Evolutionary conservation across 2,329 filamentous ascomycete species (phyloP).

Genomic region (Colletotrichum abscissum): DNA sequence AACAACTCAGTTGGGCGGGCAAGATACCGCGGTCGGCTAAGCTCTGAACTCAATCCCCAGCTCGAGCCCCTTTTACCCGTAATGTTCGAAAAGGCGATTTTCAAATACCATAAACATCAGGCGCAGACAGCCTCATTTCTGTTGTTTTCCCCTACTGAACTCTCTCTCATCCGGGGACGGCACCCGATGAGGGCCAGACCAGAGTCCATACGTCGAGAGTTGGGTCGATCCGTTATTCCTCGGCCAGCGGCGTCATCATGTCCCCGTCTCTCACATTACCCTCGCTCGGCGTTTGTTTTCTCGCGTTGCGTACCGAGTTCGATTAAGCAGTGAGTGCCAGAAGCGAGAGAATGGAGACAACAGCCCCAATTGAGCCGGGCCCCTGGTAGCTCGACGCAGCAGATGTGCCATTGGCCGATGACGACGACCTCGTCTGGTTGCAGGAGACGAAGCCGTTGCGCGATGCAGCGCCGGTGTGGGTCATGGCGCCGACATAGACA

Average conservation of each 20-base stretch:
- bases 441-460: conserved; percentile 77
- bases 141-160: not conserved
- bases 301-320: no score
- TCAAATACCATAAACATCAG: not conserved
- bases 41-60: not conserved
- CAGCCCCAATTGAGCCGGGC: not conserved
- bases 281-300: not conserved
- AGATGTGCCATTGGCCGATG: not conserved
- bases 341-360: conserved; percentile 4
- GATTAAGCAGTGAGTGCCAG: conserved; percentile 13
- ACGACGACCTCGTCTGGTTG: conserved; percentile 30
- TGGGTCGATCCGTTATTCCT: not conserved
- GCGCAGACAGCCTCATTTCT: not conserved
- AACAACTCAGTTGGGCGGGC: not conserved
- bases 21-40: not conserved
- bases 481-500: conserved; percentile 72
- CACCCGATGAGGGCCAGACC: not conserved
- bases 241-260: no score
- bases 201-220: not conserved
- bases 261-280: not conserved
- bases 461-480: conserved; percentile 74
- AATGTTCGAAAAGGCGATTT: not conserved
- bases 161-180: not conserved
- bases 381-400: not conserved
- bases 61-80: not conserved